Conservation (phyloP, 192 early-diverging fungal genomes). For the Backusella liffmaniae region DNA sequence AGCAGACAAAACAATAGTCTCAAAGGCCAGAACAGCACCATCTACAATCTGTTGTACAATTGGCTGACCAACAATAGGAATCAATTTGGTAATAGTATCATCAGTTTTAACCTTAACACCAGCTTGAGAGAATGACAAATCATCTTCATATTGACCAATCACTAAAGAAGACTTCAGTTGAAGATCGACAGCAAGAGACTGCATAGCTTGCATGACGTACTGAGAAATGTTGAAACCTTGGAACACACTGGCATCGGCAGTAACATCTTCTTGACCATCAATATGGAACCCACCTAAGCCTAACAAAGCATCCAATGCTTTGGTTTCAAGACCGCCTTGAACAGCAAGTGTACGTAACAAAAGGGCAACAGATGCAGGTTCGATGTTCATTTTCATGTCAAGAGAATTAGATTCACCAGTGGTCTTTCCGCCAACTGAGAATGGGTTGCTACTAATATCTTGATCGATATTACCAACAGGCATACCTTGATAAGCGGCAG, state of each 20-base stretch:
- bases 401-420: slow-evolving; percentile 33
- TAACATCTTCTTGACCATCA: slow-evolving; percentile 23
- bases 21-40: slow-evolving; percentile 37
- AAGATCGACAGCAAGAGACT: slow-evolving; percentile 46
- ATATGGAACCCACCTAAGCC: slow-evolving; percentile 35
- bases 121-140: slow-evolving; percentile 40
- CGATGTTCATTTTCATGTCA: slow-evolving; percentile 48
- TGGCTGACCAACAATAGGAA: slow-evolving; percentile 53
- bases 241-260: slow-evolving; percentile 29
- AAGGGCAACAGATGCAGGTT: slow-evolving; percentile 43
- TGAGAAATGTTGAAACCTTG: slow-evolving; percentile 44
- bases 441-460: slow-evolving; percentile 40
- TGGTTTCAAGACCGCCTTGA: slow-evolving; percentile 37
- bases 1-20: slow-evolving; percentile 30
- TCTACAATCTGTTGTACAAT: slow-evolving; percentile 55
- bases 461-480: slow-evolving; percentile 43
- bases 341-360: slow-evolving; percentile 43
- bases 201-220: slow-evolving; percentile 47
- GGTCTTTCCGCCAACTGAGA: slow-evolving; percentile 39
- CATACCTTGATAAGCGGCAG: slow-evolving; percentile 39
- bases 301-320: slow-evolving; percentile 45
- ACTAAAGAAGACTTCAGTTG: slow-evolving; percentile 38
- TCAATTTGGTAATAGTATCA: slow-evolving; percentile 45
- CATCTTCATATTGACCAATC: slow-evolving; percentile 50
- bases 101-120: slow-evolving; percentile 44